Conservation (phyloP, 2,329 filamentous ascomycete species). For the Pseudogymnoascus sp. region DNA sequence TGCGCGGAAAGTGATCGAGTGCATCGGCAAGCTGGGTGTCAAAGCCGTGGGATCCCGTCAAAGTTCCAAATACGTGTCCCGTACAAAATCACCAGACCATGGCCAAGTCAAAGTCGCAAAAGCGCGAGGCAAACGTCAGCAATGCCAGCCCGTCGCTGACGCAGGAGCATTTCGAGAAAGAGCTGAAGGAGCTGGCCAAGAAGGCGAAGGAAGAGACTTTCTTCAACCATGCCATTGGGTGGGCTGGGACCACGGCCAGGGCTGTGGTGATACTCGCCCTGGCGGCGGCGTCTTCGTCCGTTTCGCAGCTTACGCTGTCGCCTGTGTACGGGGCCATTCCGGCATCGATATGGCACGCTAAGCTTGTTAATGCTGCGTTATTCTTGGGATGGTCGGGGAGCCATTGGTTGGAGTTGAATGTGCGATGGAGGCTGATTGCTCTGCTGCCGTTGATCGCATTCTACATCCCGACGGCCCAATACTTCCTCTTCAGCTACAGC, state of each 20-base stretch:
- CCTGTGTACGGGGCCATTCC: conserved; percentile 86
- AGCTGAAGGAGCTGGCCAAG: conserved; percentile 25
- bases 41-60: not conserved
- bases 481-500: conserved; percentile 60
- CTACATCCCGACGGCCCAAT: conserved; percentile 67
- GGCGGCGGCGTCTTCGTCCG: conserved; percentile 56
- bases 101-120: conserved; percentile 45
- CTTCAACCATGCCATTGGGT: conserved; percentile 22
- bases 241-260: conserved; percentile 25
- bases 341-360: conserved; percentile 60
- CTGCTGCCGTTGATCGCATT: conserved; percentile 66
- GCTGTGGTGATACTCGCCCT: conserved; percentile 42
- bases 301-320: conserved; percentile 68
- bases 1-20: not conserved
- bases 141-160: conserved; percentile 20
- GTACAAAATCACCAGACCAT: conserved; percentile 1
- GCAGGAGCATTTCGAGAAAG: conserved; percentile 28
- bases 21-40: not conserved
- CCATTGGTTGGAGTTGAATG: conserved; percentile 40
- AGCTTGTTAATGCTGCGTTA: conserved; percentile 55
- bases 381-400: conserved; percentile 67
- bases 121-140: conserved; percentile 35
- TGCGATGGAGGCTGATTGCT: conserved; percentile 40
- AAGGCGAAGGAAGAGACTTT: conserved; percentile 27
- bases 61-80: conserved; percentile 3